Percentiles rank a stretch among this genome's conserved stretches.
Evolutionary conservation across 2,329 filamentous ascomycete genomes (phyloP).

Genomic region (Trichothecium roseum): DNA sequence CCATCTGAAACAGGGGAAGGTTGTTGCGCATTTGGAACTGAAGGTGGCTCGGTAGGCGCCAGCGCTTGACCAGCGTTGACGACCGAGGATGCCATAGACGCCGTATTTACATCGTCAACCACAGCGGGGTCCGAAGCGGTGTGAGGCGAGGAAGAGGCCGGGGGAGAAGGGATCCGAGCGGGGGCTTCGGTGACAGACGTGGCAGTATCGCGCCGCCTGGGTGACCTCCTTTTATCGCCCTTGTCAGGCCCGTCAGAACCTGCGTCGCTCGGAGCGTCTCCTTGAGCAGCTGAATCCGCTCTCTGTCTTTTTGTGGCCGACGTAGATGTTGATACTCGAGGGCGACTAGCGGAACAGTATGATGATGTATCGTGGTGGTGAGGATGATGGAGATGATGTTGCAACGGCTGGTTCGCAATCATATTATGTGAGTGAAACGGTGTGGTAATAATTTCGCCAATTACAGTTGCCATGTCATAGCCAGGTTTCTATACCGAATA

Average conservation of each 20-base stretch:
- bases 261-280: background rate
- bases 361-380: conserved; percentile 17
- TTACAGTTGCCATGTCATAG: conserved; percentile 52
- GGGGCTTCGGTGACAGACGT: conserved; percentile 25
- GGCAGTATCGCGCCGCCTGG: conserved; percentile 1
- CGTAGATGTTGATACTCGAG: conserved; percentile 4
- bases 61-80: conserved; percentile 3
- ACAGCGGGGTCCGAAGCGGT: conserved; percentile 22
- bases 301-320: conserved; percentile 5
- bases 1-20: conserved; percentile 26
- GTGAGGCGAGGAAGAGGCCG: conserved; percentile 41
- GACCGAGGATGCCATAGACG: conserved; percentile 36
- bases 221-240: background rate
- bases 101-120: conserved; percentile 29
- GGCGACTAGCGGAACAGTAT: conserved; percentile 9
- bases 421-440: conserved; percentile 60
- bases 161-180: conserved; percentile 42
- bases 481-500: conserved; percentile 8
- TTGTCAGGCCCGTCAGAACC: background rate
- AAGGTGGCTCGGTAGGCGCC: background rate
- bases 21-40: conserved; percentile 14
- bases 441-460: conserved; percentile 66
- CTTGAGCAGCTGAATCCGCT: background rate
- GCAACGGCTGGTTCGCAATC: conserved; percentile 42
- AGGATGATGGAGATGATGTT: conserved; percentile 29